Conservation (phyloP, 2,329 filamentous ascomycete genomes). For the Botrytis squamosa region DNA sequence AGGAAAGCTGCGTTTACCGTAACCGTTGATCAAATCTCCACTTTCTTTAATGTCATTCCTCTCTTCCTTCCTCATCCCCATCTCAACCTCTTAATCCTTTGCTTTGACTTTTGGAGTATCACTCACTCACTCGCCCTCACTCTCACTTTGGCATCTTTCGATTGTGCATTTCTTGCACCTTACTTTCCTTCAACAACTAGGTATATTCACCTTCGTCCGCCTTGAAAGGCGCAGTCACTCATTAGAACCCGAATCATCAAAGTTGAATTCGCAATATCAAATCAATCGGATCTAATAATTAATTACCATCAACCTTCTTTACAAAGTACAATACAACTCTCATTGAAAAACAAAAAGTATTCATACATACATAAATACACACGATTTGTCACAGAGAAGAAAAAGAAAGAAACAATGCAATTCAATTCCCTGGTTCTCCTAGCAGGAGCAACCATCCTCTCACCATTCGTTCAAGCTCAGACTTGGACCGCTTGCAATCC, state of each 20-base stretch:
- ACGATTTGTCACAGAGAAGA: background rate
- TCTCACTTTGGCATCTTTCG: background rate
- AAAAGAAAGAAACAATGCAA: slow-evolving; percentile 28
- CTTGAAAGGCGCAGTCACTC: slow-evolving; percentile 1
- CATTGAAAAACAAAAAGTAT: background rate
- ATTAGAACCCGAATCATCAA: background rate
- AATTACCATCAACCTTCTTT: background rate
- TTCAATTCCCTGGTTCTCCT: slow-evolving; percentile 28
- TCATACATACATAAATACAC: background rate
- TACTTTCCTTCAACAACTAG: slow-evolving; percentile 12
- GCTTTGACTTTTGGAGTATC: background rate
- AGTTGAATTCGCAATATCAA: slow-evolving; percentile 8
- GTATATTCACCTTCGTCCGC: background rate
- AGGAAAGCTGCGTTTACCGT: background rate
- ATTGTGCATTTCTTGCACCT: slow-evolving; percentile 9
- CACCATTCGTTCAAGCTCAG: slow-evolving; percentile 62
- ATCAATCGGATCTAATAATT: background rate
- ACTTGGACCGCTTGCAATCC: slow-evolving; percentile 79
- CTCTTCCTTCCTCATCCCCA: background rate
- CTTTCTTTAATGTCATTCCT: background rate
- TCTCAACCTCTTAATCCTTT: background rate
- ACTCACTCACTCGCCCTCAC: background rate
- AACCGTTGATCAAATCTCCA: background rate
- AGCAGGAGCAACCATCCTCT: slow-evolving; percentile 24
- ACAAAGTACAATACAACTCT: background rate